Evolutionary conservation across 495 filamentous ascomycete genomes (phyloP), one percentile per base, ranked within the genome.

Genomic region (Copromyces sp.): DNA sequence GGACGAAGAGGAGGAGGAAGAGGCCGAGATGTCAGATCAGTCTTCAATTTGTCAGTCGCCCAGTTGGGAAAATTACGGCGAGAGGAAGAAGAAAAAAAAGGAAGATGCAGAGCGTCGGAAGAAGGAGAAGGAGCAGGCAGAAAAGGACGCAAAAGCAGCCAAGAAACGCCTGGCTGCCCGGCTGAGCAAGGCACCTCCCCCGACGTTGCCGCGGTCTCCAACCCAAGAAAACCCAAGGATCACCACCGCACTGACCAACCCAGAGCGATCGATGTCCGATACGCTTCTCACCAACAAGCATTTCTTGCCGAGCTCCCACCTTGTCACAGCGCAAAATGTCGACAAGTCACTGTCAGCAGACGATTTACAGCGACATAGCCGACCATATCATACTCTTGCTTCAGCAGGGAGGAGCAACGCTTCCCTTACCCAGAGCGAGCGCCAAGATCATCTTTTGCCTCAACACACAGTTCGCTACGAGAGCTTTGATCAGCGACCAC

Each of bases 11-110:
- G 77, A 81, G 40, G 79, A 78, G 40, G 78, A 77, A 61, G 80
- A 81, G 69, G 73, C 74, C 70, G 24, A 65, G 0, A 79, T 80
- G 78, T 86, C 85, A 9, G 84, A 84, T 68, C 79, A 83, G 42
- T 86, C 84, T 17, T 87, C 86, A 3, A 87, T 88, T 65, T 88
- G 86, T 70, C 86, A 87, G 69, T 88, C 86, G 4, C 86, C 86
- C 16, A 87, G 84, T 69, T 87, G 86, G 86, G 86, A 86, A 69
- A 81, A 83, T 65, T 83, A 85, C 72, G 79, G 80, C 8, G 80
- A 83, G 41, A 84, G 83, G 76, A 85, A 85, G 73, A 85, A 82
- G 70, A 82, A 86, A 45, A 86, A 85, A 78, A 84, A 83, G 74
- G 80, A 80, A 38, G 83, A 84, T 73, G 78, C 76, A n/a, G 80